These are phyloP conservation scores for Trichoderma sp. DNA, from an alignment of 2,329 filamentous ascomycete genomes.

Conservation along the genomic window DNA sequence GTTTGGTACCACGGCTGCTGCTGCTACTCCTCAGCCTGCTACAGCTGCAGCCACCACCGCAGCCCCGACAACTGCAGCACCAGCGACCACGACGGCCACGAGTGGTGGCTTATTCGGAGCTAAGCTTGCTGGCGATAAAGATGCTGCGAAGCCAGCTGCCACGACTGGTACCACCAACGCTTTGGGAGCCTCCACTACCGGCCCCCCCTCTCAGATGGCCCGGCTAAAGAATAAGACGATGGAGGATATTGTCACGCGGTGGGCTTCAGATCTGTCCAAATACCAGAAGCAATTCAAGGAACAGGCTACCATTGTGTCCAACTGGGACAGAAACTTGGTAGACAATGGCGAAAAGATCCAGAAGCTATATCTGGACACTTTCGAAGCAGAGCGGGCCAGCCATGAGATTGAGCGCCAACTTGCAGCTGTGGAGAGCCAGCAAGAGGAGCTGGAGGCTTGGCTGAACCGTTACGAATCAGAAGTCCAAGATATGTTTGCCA, in stretches of 20 bases:
- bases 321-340: conserved; percentile 89
- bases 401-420: conserved; percentile 92
- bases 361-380: conserved; percentile 85
- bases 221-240: conserved; percentile 97
- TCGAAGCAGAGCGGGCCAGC: conserved; percentile 89
- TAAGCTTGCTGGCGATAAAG: conserved; percentile 33
- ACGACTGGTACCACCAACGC: conserved; percentile 35
- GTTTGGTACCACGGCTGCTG: conserved; percentile 26
- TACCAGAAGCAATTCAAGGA: conserved; percentile 96
- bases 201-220: conserved; percentile 79
- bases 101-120: conserved; percentile 34
- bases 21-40: conserved; percentile 24
- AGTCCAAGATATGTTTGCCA: conserved; percentile 81
- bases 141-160: conserved; percentile 30
- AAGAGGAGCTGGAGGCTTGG: conserved; percentile 84
- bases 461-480: conserved; percentile 89
- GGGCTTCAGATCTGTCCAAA: conserved; percentile 91
- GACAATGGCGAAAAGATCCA: conserved; percentile 95
- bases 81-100: conserved; percentile 31
- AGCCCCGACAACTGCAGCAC: conserved; percentile 28
- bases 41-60: conserved; percentile 21
- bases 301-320: conserved; percentile 80
- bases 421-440: conserved; percentile 83
- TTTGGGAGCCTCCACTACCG: conserved; percentile 72
- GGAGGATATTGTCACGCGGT: conserved; percentile 96